Evolutionary conservation across 768 basidiomycete genomes (phyloP).

Genomic region (Leucocoprinus sp.): DNA sequence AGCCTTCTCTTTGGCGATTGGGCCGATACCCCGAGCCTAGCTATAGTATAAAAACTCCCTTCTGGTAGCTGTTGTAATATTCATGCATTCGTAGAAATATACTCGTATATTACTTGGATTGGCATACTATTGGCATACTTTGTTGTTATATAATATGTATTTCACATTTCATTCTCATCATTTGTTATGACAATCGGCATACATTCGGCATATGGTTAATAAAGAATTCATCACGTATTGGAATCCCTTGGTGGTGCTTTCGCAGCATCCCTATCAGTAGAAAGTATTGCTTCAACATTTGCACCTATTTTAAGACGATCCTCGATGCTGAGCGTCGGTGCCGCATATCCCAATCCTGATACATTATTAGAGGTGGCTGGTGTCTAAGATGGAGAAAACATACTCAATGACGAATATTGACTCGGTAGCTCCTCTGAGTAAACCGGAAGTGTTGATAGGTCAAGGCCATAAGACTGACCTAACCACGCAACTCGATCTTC

Average conservation of each 20-base stretch:
- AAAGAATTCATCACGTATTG: neutral
- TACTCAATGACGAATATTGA: constrained; percentile 62
- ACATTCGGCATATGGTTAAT: neutral
- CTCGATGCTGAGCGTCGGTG: constrained; percentile 44
- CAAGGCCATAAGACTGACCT: constrained; percentile 60
- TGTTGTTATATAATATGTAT: too few relatives aligned
- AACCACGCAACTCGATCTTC: constrained; percentile 67
- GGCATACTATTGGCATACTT: constrained; percentile 1
- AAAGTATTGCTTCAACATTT: constrained; percentile 51
- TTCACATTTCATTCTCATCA: too few relatives aligned
- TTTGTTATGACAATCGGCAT: too few relatives aligned
- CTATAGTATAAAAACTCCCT: constrained; percentile 22
- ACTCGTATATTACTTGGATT: constrained; percentile 6
- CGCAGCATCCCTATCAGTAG: constrained; percentile 60
- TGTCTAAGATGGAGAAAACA: constrained; percentile 16
- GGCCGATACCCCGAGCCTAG: constrained; percentile 43
- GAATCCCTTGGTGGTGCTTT: constrained; percentile 40
- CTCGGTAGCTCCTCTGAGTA: constrained; percentile 45
- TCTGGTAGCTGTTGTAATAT: neutral
- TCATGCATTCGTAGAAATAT: too few relatives aligned
- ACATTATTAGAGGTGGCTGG: neutral
- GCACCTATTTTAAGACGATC: constrained; percentile 54
- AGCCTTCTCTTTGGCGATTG: constrained; percentile 82
- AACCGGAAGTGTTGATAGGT: constrained; percentile 49
- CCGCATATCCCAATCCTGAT: constrained; percentile 60